These are phyloP conservation scores for Alectoria sarmentosa DNA, from an alignment of 495 filamentous ascomycete genomes.

Conservation along the genomic window DNA sequence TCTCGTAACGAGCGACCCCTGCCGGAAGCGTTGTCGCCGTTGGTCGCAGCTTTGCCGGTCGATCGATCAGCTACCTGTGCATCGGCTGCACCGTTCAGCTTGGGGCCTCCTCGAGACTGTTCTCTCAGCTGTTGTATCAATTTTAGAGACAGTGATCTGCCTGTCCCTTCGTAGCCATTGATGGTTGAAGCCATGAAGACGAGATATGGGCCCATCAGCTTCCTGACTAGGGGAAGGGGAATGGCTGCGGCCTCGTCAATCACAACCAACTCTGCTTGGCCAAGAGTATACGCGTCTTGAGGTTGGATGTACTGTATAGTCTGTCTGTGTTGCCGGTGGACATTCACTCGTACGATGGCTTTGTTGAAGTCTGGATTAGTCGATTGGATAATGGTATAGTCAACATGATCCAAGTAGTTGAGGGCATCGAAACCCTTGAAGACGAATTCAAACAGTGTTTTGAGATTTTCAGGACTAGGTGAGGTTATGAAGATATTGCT, in stretches of 20 bases:
- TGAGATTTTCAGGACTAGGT: conserved; percentile 95
- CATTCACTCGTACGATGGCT: conserved; percentile 93
- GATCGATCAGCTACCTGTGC: conserved; percentile 65
- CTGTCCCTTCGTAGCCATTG: conserved; percentile 98
- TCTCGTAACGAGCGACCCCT: conserved; percentile 80
- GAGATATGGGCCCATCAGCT: conserved; percentile 95
- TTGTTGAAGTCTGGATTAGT: conserved; percentile 99
- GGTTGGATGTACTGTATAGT: conserved; percentile 98
- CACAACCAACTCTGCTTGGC: conserved; percentile 91
- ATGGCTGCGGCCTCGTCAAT: conserved; percentile 99
- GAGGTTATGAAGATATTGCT: conserved; percentile 99
- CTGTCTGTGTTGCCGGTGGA: conserved; percentile 91
- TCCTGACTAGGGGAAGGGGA: conserved; percentile 82
- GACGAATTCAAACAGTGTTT: conserved; percentile 95
- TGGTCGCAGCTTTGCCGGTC: conserved; percentile 59
- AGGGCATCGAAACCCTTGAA: conserved; percentile 98
- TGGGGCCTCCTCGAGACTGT: conserved; percentile 62
- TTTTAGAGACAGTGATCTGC: conserved; percentile 89
- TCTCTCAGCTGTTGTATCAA: conserved; percentile 96
- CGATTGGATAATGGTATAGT: conserved; percentile 97
- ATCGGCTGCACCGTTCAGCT: conserved; percentile 43
- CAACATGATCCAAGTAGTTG: conserved; percentile 84
- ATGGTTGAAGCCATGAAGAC: conserved; percentile 99
- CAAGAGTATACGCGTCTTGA: conserved; percentile 88
- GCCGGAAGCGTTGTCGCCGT: conserved; percentile 48